Evolutionary conservation across 495 filamentous ascomycete genomes (phyloP).

Genomic region (Amniculicola lignicola): DNA sequence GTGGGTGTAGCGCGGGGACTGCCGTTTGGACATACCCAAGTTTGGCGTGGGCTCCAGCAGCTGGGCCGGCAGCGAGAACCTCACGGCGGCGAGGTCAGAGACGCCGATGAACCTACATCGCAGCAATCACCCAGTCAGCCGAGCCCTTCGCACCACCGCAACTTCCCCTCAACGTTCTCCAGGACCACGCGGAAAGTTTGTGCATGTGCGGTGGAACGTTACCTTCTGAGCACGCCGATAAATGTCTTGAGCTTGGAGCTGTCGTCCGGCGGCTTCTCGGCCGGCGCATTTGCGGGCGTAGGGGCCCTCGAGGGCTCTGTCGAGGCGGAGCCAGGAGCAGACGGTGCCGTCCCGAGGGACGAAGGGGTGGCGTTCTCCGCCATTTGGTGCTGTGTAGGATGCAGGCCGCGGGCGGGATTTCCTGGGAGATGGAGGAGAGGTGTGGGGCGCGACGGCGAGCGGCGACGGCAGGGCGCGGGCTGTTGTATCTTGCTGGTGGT

Average conservation of each 20-base stretch:
- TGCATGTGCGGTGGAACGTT: slow-evolving; percentile 1
- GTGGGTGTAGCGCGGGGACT: neutral
- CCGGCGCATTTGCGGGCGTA: slow-evolving; percentile 31
- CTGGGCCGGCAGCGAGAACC: slow-evolving; percentile 93
- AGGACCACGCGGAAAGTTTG: no score
- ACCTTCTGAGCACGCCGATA: slow-evolving; percentile 77
- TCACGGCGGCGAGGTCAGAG: slow-evolving; percentile 87
- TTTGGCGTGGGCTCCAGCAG: slow-evolving; percentile 94
- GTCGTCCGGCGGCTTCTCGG: slow-evolving; percentile 70
- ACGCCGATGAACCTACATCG: slow-evolving; percentile 80
- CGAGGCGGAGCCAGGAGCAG: slow-evolving; percentile 11
- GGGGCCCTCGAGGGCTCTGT: slow-evolving; percentile 26
- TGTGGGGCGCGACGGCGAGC: no score
- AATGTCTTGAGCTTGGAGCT: slow-evolving; percentile 81
- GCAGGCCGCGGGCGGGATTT: no score
- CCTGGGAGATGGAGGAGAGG: no score
- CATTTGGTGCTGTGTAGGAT: no score
- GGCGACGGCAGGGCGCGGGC: no score
- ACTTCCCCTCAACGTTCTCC: no score
- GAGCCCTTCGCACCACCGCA: neutral
- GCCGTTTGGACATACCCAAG: slow-evolving; percentile 54
- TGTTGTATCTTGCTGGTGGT: no score
- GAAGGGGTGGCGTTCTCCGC: slow-evolving; percentile 8
- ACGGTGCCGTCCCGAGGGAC: slow-evolving; percentile 8
- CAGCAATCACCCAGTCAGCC: slow-evolving; percentile 1